A percentile compares a stretch with the other conserved stretches of the same genome.
Conservation (phyloP, 352 stramenopile species). For the Globisporangium acanthophoron region DNA sequence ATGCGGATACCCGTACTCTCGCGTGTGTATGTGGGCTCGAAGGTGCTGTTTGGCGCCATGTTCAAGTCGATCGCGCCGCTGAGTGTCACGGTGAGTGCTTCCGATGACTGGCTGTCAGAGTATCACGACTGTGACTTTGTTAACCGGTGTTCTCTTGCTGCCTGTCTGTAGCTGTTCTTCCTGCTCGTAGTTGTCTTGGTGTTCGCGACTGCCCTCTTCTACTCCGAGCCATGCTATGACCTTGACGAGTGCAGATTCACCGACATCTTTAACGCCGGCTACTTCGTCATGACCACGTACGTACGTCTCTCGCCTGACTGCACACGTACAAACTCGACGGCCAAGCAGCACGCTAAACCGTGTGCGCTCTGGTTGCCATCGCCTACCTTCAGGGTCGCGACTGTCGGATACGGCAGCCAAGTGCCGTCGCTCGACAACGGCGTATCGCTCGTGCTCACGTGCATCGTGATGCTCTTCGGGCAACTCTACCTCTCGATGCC, state of each 20-base stretch:
- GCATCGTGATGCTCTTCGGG: constrained; percentile 52
- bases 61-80: constrained; percentile 32
- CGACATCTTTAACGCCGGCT: constrained; percentile 55
- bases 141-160: constrained; percentile 1
- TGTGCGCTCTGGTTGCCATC: not conserved
- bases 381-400: constrained; percentile 27
- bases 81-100: constrained; percentile 31
- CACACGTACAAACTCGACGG: no score
- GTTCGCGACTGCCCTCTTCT: constrained; percentile 50
- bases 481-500: constrained; percentile 51
- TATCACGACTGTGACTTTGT: no score
- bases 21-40: constrained; percentile 34
- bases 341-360: no score
- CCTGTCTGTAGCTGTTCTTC: constrained; percentile 32
- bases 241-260: constrained; percentile 43
- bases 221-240: constrained; percentile 51
- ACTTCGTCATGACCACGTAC: constrained; percentile 61
- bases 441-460: constrained; percentile 25
- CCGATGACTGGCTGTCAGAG: not conserved
- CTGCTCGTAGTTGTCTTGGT: constrained; percentile 48
- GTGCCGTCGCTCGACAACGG: constrained; percentile 36
- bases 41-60: constrained; percentile 32
- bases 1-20: constrained; percentile 29
- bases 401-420: constrained; percentile 50
- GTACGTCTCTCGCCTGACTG: not conserved